Evolutionary conservation across 2,329 filamentous ascomycete species (phyloP), one percentile per base, ranked within the genome.

Genomic region (Ceratocystis albifundus): DNA sequence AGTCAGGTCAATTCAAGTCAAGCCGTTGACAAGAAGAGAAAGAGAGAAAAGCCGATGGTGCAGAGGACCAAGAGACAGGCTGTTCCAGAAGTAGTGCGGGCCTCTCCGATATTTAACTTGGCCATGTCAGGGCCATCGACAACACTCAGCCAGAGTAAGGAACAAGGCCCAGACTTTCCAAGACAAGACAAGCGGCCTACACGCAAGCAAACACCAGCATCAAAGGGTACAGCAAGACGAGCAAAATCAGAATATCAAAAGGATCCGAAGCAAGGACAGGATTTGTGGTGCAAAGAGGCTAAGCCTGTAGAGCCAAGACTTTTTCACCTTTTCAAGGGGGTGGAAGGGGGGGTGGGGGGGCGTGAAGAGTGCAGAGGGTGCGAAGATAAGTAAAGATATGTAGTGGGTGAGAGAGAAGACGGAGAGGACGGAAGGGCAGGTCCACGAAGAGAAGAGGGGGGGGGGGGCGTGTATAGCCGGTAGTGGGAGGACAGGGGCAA

Each of bases 261-360:
- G 55, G 55, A 59, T 59, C 55, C 55, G 28, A 59, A 59, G 55
- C 30, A 59, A 25, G 53, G 53, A n/a, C 53, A 59, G 32, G 53
- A 59, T 25, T 17, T 59, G 53, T 59, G 22, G 53, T 59, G 25
- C 53, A 59, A 59, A 30, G 53, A 59, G 53, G 55, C 55, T 59
- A 59, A 59, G 55, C 55, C 30, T 59, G 55, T 15, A 59, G 36
- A 59, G 55, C 55, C 55, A 59, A 59, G 55, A 59, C 55, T 59
- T 59, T 59, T 36, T 30, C 30, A 59, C 25, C 55, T 59, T 59
- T 59, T 36, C 55, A 59, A 59, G 55, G 55, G 55, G 55, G 55
- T 20, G 55, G 28, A 59, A 25, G 55, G 32, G 55, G 55, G 55
- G 55, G 28, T 36, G 15, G 55, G 32, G 55, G 55, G 55, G 55